Evolutionary conservation across 768 basidiomycete genomes (phyloP), one percentile per base, ranked within the genome.

Genomic region (Leccinum incarnatum): DNA sequence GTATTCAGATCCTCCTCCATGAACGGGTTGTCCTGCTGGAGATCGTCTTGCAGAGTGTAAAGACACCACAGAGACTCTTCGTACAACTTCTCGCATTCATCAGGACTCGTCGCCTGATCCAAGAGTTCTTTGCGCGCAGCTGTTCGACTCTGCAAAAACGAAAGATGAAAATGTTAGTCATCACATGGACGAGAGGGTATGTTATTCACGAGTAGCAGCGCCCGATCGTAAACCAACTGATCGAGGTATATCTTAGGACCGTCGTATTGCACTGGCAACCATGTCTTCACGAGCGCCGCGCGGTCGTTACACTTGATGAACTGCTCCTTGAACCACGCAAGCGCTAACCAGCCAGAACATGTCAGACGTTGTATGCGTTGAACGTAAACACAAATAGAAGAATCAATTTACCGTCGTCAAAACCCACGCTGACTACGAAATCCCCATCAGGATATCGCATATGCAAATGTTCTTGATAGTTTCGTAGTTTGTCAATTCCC

Each of bases 231-330:
- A 5, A 98, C 83, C 23, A 98, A 77, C 72, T 93, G 89, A 70
- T 98, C 95, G 15, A 96, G 81, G 77, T 88, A 95, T 55, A 84
- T 86, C 69, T 86, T 88, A 0, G 90, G 86, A 1, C 91, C 91
- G 19, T 88, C 84, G 59, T 94, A 91, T 57, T 91, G 89, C 53
- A 83, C 83, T 5, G 91, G 91, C 14, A 93, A 72, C 91, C 92
- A 93, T 0, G 89, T 91, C 82, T 91, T 93, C 46, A 93, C 89
- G 17, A 91, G 73, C 50, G 92, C 87, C 17, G 93, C 92, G 42
- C 95, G 91, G 58, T 96, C 94, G 67, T 92, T 91, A 68, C 93
- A 96, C 70, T 95, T 95, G 67, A 95, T 85, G 72, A 97, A 99
- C 62, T 94, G 89, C 12, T 88, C 86, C 68, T 90, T 91, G 76